These are phyloP conservation scores for Suillus discolor DNA, from an alignment of 768 basidiomycete genomes.

Conservation along the genomic window DNA sequence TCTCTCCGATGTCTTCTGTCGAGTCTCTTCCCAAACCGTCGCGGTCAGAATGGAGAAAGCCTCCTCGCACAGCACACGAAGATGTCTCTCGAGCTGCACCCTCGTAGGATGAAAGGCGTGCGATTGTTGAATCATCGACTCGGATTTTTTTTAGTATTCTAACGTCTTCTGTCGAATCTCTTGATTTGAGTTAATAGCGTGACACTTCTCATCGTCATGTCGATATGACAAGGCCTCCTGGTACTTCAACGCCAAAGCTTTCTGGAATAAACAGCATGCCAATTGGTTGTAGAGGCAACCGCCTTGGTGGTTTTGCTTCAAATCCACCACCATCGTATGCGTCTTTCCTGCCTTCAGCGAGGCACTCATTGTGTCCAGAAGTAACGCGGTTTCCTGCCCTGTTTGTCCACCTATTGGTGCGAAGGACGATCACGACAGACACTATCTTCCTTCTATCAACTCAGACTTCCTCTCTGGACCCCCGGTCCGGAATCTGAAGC, in stretches of 20 bases:
- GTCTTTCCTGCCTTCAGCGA: not conserved
- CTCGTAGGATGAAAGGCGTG: constrained; percentile 20
- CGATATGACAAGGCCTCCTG: constrained; percentile 17
- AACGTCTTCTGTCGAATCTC: not conserved
- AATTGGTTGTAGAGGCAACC: constrained; percentile 28
- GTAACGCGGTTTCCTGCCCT: constrained; percentile 18
- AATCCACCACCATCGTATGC: constrained; percentile 1
- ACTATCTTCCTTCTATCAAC: no score
- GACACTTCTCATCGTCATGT: constrained; percentile 16
- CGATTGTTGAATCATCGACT: constrained; percentile 17
- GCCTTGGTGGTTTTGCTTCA: constrained; percentile 17
- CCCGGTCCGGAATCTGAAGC: no score
- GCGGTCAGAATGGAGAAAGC: constrained; percentile 1
- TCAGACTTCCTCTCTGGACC: no score
- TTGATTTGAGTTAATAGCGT: constrained; percentile 17
- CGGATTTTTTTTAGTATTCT: constrained; percentile 20
- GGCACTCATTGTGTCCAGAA: constrained; percentile 14
- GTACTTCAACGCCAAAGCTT: constrained; percentile 25
- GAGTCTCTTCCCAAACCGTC: constrained; percentile 3
- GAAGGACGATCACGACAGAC: constrained; percentile 24
- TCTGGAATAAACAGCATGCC: constrained; percentile 37
- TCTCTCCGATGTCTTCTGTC: not conserved
- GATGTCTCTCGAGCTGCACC: constrained; percentile 17
- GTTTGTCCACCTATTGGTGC: constrained; percentile 10
- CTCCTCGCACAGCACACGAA: constrained; percentile 12